Evolutionary conservation across 371 early-diverging fungal species (phyloP).

Genomic region (Circinella umbellata): DNA sequence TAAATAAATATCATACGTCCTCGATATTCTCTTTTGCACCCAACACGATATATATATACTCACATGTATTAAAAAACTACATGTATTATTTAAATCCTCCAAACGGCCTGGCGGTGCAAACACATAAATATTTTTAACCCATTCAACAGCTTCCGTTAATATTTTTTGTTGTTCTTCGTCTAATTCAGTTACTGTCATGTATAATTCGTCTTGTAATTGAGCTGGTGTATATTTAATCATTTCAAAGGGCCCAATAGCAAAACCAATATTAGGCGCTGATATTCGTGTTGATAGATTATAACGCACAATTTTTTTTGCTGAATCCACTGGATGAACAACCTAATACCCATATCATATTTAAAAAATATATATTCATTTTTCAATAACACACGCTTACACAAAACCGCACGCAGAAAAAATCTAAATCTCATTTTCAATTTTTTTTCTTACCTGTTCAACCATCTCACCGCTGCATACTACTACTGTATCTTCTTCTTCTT

Average conservation of each 20-base stretch:
- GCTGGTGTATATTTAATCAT: slow-evolving; percentile 52
- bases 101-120: slow-evolving; percentile 67
- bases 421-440: not conserved
- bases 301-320: slow-evolving; percentile 60
- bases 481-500: slow-evolving; percentile 61
- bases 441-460: slow-evolving; percentile 55
- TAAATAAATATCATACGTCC: not conserved
- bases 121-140: slow-evolving; percentile 69
- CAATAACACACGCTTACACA: not conserved
- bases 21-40: not conserved
- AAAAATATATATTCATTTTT: not conserved
- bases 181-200: slow-evolving; percentile 42
- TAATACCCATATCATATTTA: not conserved
- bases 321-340: slow-evolving; percentile 65
- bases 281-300: slow-evolving; percentile 68
- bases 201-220: slow-evolving; percentile 48
- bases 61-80: slow-evolving; percentile 74
- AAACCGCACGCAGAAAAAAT: too few relatives aligned
- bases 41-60: slow-evolving; percentile 9
- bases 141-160: slow-evolving; percentile 51
- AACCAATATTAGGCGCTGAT: slow-evolving; percentile 73
- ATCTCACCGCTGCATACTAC: slow-evolving; percentile 83
- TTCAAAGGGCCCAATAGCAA: slow-evolving; percentile 79
- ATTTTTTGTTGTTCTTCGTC: slow-evolving; percentile 57
- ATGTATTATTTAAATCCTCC: slow-evolving; percentile 68